Evolutionary conservation across 202 grass and related monocot species (phyloP).

Genomic region (Brachypodium distachyon): DNA sequence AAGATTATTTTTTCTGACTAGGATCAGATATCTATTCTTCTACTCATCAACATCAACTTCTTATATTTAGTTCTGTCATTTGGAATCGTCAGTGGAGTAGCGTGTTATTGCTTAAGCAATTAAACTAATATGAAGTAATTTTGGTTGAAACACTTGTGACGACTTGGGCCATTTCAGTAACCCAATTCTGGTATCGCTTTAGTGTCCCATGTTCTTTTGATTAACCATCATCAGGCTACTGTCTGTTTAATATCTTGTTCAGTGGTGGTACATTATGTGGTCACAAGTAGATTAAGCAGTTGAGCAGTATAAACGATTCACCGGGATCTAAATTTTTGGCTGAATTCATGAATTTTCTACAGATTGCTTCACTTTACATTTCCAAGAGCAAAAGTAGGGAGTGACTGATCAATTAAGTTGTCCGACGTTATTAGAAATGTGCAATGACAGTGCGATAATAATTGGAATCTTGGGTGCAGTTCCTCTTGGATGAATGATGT

Average conservation of each 20-base stretch:
- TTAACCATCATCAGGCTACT: not conserved
- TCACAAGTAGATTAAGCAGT: not conserved
- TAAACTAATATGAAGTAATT: not conserved
- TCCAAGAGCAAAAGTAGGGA: not conserved
- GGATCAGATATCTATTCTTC: not conserved
- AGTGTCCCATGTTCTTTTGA: not conserved
- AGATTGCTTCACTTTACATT: not conserved
- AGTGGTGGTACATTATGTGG: not conserved
- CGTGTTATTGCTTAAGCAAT: not conserved
- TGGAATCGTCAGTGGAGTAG: not conserved
- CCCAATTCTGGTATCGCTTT: not conserved
- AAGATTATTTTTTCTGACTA: not conserved
- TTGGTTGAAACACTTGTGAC: not conserved
- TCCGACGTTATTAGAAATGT: not conserved
- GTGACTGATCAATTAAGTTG: not conserved
- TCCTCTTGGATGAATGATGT: conserved; percentile 50
- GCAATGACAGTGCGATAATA: not conserved
- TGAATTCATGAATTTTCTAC: not conserved
- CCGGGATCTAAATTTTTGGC: not conserved
- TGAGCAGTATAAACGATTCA: not conserved
- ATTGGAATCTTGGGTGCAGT: conserved; percentile 39
- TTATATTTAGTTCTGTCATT: not conserved
- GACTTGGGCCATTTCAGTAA: not conserved
- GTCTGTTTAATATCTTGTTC: not conserved
- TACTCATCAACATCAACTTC: not conserved